Base-by-base conservation (phyloP, 225 moss, liverwort and hornwort species). In the Marchantia polymorpha region DNA sequence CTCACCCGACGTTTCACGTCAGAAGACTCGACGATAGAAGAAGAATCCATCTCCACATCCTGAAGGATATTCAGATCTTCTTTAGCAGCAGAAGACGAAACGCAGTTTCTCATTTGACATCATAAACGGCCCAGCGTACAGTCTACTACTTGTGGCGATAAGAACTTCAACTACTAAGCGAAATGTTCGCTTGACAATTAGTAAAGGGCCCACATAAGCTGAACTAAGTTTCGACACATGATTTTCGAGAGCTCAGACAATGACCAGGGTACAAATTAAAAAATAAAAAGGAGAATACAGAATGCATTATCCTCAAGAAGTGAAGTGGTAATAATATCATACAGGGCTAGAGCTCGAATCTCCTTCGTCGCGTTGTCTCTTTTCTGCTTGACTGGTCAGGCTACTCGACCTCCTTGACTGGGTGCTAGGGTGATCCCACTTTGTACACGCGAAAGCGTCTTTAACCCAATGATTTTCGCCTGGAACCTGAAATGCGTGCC, bases 381-480 rank as follows among this genome's bases (percentile, higher is more conserved):
- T 87, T 48, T 84, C 87, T 12, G 82, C 79, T 3, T 82, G 82
- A 61, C 26, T 74, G 9, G 30, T 31, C 29, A 27, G 8, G 75
- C 70, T 14, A 61, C 53, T 71, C 50, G 12, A 47, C 8, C 25
- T 60, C 8, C 80, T 65, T 47, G 12, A 20, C 14, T 11, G 47
- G 12, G 78, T 26, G 30, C 54, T 7, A 5, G 48, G 68, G 16
- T 12, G 29, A 50, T 55, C 69, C 16, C 64, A 59, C 15, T 73
- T 13, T n/a, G 64, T 64, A 26, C 25, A 66, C 48, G 85, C 74
- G 69, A 87, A 86, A 26, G 86, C 83, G 80, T 93, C 86, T 76
- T 92, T 92, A 83, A 99, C 91, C 99, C 99, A 99, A 5, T 81
- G 56, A 82, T 90, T 99, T 78, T 99, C 99, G 52, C 99, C 99